Conservation (phyloP, 345 rosid genomes). For the Mangifera indica region DNA sequence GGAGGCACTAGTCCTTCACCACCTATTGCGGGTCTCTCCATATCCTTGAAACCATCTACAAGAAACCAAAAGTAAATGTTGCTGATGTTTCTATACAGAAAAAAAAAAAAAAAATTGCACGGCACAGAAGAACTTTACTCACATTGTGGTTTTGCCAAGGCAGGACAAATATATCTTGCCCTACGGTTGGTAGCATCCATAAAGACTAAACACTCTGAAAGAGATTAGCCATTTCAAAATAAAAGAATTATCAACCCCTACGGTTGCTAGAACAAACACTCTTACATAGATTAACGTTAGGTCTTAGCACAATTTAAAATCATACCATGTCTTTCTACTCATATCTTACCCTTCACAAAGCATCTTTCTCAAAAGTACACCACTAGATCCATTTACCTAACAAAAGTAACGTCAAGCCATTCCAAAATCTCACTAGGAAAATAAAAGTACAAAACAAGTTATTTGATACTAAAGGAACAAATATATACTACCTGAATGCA, state of each 20-base stretch:
- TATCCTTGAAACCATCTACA: conserved; percentile 87
- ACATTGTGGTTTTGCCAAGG: conserved; percentile 71
- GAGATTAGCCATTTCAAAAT: too few species aligned
- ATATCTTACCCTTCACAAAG: conserved; percentile 1
- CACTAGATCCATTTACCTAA: neutral
- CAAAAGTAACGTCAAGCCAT: too few species aligned
- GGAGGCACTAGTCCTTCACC: conserved; percentile 72
- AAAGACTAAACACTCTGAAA: too few species aligned
- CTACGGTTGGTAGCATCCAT: too few species aligned
- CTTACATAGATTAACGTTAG: neutral
- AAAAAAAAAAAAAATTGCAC: neutral
- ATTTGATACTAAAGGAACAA: too few species aligned
- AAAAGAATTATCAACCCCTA: neutral
- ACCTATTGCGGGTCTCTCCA: conserved; percentile 54
- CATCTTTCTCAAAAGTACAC: neutral
- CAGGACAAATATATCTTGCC: conserved; percentile 84
- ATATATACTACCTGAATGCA: too few species aligned
- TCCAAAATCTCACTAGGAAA: too few species aligned
- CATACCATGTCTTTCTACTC: neutral
- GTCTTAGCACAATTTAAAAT: neutral
- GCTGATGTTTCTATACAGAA: neutral
- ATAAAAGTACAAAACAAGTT: too few species aligned
- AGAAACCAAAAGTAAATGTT: neutral
- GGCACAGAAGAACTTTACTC: neutral
- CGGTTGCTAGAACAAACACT: neutral